These are phyloP conservation scores for Calonectria crousiana DNA, from an alignment of 2,329 filamentous ascomycete genomes.

Conservation along the genomic window DNA sequence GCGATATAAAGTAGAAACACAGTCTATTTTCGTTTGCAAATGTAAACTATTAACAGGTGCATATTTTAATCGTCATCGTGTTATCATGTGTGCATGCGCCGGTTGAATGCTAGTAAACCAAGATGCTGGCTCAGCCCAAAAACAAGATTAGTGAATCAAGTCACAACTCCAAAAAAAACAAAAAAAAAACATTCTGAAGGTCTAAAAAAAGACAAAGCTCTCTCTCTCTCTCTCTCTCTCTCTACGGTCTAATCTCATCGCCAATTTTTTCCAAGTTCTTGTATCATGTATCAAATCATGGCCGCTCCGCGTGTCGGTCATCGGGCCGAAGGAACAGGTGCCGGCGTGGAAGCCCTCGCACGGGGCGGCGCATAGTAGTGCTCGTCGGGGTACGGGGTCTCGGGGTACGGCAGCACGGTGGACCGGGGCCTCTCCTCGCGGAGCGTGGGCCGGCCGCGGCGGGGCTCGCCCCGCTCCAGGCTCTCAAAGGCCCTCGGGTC, in stretches of 20 bases:
- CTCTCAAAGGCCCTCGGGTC: conserved; percentile 32
- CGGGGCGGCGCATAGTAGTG: conserved; percentile 35
- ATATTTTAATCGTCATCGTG: conserved; percentile 4
- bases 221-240: not conserved
- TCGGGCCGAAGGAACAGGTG: conserved; percentile 26
- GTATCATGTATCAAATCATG: not conserved
- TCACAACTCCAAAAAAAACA: not conserved
- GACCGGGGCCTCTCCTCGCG: conserved; percentile 23
- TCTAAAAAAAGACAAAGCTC: not conserved
- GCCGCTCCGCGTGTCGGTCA: conserved; percentile 14
- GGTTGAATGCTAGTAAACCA: not conserved
- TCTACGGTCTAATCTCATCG: not conserved
- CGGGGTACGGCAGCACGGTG: conserved; percentile 32
- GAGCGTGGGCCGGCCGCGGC: conserved; percentile 8
- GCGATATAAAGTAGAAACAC: conserved; percentile 26
- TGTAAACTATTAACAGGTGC: conserved; percentile 16
- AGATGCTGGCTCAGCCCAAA: conserved; percentile 12
- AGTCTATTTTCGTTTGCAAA: conserved; percentile 8
- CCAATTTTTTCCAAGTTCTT: not conserved
- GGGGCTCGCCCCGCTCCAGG: conserved; percentile 28
- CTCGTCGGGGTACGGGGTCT: conserved; percentile 36
- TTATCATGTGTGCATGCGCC: not conserved
- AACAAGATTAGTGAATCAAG: not conserved
- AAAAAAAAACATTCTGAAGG: not conserved
- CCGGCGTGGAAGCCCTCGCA: conserved; percentile 28